phyloP scores from a whole-genome alignment of 192 early-diverging fungal genomes.

The Kickxella alabastrina region DNA sequence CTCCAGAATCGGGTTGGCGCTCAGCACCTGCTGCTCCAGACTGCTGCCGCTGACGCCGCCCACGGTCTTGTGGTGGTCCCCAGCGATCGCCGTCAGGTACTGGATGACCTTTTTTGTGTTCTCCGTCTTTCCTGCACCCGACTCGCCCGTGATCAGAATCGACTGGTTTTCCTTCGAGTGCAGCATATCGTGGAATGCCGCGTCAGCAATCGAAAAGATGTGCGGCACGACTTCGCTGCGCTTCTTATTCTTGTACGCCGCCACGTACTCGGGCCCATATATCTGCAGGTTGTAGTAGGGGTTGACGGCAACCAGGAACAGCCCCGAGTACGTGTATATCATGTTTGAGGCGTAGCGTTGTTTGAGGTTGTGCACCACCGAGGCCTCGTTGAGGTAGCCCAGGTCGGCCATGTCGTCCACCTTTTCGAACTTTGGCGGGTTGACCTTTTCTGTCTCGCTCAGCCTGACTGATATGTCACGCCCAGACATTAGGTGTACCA shows the following conservation, averaged over 20 bases:
- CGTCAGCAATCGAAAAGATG: conserved; percentile 89
- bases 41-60: conserved; percentile 44
- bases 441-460: conserved; percentile 92
- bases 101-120: conserved; percentile 99
- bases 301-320: conserved; percentile 97
- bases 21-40: conserved; percentile 89
- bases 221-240: conserved; percentile 77
- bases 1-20: conserved; percentile 97
- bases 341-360: conserved; percentile 85
- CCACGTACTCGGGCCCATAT: conserved; percentile 70
- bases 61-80: conserved; percentile 48
- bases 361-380: conserved; percentile 95
- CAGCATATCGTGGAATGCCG: conserved; percentile 94
- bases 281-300: conserved; percentile 92
- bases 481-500: conserved; percentile 74
- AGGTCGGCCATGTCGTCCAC: conserved; percentile 99
- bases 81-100: conserved; percentile 88
- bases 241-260: conserved; percentile 64
- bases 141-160: conserved; percentile 98
- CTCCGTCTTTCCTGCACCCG: conserved; percentile 98
- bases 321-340: conserved; percentile 99
- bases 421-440: conserved; percentile 98
- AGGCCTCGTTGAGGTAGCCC: conserved; percentile 95
- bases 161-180: conserved; percentile 92
- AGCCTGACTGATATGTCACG: conserved; percentile 68